A percentile compares a stretch with the other conserved stretches of the same genome.
These are phyloP conservation scores for Chenopodium album DNA, from an alignment of 148 eudicot species.

Conservation along the genomic window DNA sequence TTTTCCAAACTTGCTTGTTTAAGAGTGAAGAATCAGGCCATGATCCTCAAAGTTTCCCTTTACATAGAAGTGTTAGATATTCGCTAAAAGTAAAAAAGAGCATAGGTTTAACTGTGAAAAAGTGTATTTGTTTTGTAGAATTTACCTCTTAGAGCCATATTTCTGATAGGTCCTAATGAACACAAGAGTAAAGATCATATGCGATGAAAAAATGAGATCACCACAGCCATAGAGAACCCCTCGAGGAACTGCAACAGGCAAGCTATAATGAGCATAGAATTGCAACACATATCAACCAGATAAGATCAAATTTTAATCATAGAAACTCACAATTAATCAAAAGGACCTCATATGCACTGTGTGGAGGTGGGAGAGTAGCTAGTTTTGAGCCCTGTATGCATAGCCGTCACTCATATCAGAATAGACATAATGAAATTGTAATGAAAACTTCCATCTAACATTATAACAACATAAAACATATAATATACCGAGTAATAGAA, in stretches of 20 bases:
- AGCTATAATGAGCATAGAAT: slow-evolving; percentile 18
- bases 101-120: not conserved
- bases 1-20: not conserved
- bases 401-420: not conserved
- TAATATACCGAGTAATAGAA: not conserved
- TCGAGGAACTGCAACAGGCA: slow-evolving; percentile 64
- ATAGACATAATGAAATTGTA: not conserved
- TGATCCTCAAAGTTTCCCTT: not conserved
- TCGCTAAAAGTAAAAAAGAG: not conserved
- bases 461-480: not conserved
- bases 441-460: not conserved
- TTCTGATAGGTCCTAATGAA: slow-evolving; percentile 91
- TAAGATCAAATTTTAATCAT: not conserved
- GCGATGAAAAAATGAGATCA: slow-evolving; percentile 95
- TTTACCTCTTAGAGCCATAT: slow-evolving; percentile 82
- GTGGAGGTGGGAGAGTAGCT: slow-evolving; percentile 77
- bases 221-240: slow-evolving; percentile 96
- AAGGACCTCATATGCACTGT: slow-evolving; percentile 50
- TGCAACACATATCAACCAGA: not conserved
- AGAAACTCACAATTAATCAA: slow-evolving; percentile 58
- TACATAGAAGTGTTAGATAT: not conserved
- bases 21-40: not conserved
- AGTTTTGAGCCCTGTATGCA: slow-evolving; percentile 73
- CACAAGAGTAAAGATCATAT: slow-evolving; percentile 91
- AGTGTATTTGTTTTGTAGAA: not conserved